phyloP scores from a whole-genome alignment of 331 rosid species.

The Acacia pycnantha region DNA sequence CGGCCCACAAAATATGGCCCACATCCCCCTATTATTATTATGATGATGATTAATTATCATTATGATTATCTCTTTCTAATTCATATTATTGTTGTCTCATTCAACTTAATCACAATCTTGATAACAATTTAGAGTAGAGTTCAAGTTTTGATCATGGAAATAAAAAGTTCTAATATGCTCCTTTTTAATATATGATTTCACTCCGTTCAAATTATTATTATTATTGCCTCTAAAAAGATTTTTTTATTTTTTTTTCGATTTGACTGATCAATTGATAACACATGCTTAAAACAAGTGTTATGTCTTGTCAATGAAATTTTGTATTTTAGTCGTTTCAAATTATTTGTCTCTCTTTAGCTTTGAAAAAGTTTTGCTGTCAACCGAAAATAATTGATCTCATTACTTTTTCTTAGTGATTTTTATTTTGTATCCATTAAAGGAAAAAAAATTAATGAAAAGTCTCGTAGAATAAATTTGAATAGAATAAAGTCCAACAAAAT shows the following conservation, averaged over 20 bases:
- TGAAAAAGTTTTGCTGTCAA: not conserved
- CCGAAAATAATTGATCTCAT: not conserved
- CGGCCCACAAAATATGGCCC: not conserved
- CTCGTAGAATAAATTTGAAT: too few relatives aligned
- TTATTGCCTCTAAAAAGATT: not conserved
- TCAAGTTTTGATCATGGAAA: not conserved
- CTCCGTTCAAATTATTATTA: not conserved
- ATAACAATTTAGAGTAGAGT: not conserved
- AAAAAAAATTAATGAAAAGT: too few relatives aligned
- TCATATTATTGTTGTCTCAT: not conserved
- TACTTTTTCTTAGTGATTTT: not conserved
- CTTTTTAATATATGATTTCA: not conserved
- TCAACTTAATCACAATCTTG: not conserved
- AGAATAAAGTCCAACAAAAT: too few relatives aligned
- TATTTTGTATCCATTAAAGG: too few relatives aligned
- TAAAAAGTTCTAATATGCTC: not conserved
- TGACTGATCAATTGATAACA: not conserved
- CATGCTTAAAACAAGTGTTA: not conserved
- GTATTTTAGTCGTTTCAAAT: not conserved
- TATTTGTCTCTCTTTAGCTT: not conserved
- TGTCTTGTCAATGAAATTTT: not conserved
- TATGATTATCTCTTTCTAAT: not conserved
- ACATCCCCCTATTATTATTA: not conserved
- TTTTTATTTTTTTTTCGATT: not conserved
- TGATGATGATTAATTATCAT: not conserved